Evolutionary conservation across 1,139 yeast species (phyloP), one percentile per base, ranked within the genome.

Genomic region (Trichomonascaceae sp.): DNA sequence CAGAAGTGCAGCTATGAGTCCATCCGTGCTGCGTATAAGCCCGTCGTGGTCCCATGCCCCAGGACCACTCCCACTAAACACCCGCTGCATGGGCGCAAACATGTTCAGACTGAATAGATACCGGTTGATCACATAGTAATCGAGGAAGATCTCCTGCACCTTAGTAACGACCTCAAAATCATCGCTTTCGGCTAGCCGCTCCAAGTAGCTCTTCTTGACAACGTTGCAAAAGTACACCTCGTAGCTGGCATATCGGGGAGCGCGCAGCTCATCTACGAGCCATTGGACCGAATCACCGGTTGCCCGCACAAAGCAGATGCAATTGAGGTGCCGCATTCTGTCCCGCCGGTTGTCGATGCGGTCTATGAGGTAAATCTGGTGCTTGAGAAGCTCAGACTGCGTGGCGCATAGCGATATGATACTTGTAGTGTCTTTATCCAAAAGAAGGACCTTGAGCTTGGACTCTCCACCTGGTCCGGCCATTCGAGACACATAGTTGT

Each of bases 111-210:
- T 60, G 51, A 70, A 87, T 30, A 89, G 57, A 47, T 80, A 79
- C 38, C 65, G 65, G 53, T 84, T 84, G 35, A 85, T 61, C 4
- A 81, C 75, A 41, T 71, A 65, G 52, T 78, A 87, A 54, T 89
- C 97, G 43, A 78, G 82, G 51, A 84, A 89, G 31, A 85, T 53
- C 51, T 89, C 98, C 40, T 77, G 72, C 2, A 89, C 85, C 41
- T 70, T 71, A 4, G 68, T 60, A 5, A 92, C 80, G 4, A 74
- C 73, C 51, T 87, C 98, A 47, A 74, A 67, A 50, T 82, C 92
- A 55, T 89, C 99, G 2, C 82, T 71, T 54, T 84, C 94, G 0
- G 98, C 98, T 27, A 89, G 54, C 36, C 79, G 67, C 52, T 92
- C 99, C 44, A 89, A 57, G 42, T 81, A 80, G 25, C 74, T 64